phyloP scores from a whole-genome alignment of 345 rosid genomes.

The Angophora floribunda region DNA sequence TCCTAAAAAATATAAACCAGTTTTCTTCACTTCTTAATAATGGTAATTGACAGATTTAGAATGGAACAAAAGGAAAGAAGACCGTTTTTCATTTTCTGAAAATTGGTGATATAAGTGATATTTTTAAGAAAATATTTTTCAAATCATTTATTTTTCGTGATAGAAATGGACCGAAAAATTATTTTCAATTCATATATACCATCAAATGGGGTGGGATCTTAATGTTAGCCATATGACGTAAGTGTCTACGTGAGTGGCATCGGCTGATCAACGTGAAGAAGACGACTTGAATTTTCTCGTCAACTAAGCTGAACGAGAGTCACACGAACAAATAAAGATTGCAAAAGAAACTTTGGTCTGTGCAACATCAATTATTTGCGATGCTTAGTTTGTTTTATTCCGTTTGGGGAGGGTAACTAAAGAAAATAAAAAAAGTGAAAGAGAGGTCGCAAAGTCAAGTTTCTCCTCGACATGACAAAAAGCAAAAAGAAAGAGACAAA shows the following conservation, averaged over 20 bases:
- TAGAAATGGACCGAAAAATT: rapidly evolving
- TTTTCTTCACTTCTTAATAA: background rate
- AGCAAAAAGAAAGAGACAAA: background rate
- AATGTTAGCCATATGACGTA: background rate
- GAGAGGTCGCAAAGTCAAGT: background rate
- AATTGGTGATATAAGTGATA: background rate
- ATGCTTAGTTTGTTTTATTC: background rate
- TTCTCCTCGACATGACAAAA: background rate
- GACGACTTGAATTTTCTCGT: background rate
- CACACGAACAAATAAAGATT: background rate
- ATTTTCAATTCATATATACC: background rate
- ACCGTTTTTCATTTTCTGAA: background rate
- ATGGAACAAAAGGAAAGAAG: background rate
- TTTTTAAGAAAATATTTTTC: too few relatives aligned
- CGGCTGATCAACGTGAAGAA: background rate
- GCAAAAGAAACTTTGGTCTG: background rate
- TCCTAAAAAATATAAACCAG: background rate
- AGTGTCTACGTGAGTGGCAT: background rate
- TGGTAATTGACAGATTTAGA: rapidly evolving
- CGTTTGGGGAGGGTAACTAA: background rate
- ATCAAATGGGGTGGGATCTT: background rate
- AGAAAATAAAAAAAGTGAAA: background rate
- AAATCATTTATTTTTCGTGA: background rate
- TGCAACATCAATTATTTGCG: background rate
- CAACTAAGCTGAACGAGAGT: background rate